Conservation (phyloP, 2,329 filamentous ascomycete species). For the Corynespora cassiicola region DNA sequence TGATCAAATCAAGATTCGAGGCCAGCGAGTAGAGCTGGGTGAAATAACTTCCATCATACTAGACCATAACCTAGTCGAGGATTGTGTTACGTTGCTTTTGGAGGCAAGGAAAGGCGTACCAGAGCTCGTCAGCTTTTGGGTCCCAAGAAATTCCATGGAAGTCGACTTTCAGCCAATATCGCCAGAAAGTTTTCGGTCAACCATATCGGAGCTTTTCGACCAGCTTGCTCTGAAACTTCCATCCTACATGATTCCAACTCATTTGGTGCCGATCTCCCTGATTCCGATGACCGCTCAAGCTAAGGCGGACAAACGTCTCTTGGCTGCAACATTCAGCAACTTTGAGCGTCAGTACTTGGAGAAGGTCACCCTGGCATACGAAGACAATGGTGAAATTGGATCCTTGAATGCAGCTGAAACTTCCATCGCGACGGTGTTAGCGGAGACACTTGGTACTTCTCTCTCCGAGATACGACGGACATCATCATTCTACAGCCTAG, state of each 20-base stretch:
- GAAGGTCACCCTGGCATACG: constrained; percentile 37
- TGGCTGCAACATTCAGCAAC: constrained; percentile 57
- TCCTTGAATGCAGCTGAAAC: constrained; percentile 64
- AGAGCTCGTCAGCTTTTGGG: constrained; percentile 72
- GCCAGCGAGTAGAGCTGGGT: constrained; percentile 78
- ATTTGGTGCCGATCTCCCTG: constrained; percentile 71
- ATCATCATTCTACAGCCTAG: constrained; percentile 78
- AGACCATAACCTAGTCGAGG: constrained; percentile 57
- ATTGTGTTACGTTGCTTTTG: constrained; percentile 70
- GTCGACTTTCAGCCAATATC: constrained; percentile 48
- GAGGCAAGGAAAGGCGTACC: constrained; percentile 54
- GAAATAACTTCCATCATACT: constrained; percentile 74
- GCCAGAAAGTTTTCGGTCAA: constrained; percentile 34
- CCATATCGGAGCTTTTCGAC: constrained; percentile 57
- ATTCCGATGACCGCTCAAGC: constrained; percentile 77
- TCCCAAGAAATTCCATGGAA: constrained; percentile 47
- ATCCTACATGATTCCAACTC: constrained; percentile 79
- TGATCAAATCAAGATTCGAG: constrained; percentile 81
- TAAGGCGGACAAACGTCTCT: constrained; percentile 69
- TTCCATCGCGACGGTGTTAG: constrained; percentile 62
- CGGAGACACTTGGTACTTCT: constrained; percentile 56
- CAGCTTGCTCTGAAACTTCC: constrained; percentile 66
- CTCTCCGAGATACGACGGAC: constrained; percentile 61
- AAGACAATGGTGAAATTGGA: constrained; percentile 41
- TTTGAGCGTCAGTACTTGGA: constrained; percentile 58